These are phyloP conservation scores for Bruguiera gymnorhiza DNA, from an alignment of 345 rosid genomes.

Conservation along the genomic window DNA sequence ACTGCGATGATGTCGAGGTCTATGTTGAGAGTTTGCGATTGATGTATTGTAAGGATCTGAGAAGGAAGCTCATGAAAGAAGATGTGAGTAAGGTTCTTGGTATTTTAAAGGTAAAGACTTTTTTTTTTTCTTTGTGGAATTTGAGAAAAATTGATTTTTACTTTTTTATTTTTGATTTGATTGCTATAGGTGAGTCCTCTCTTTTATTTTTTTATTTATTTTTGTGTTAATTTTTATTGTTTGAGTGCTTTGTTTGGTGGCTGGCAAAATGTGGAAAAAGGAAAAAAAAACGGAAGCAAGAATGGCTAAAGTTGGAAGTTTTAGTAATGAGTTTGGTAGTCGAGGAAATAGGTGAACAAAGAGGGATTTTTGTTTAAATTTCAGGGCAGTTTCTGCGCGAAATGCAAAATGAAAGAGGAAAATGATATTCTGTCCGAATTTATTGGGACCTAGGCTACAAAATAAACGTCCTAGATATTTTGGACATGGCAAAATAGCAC, in stretches of 20 bases:
- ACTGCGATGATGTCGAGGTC: conserved; percentile 96
- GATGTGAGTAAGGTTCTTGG: conserved; percentile 87
- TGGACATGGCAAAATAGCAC: no score
- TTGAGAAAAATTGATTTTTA: neutral
- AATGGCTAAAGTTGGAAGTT: neutral
- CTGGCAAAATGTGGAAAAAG: conserved; percentile 16
- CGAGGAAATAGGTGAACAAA: conserved; percentile 6
- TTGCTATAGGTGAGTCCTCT: no score
- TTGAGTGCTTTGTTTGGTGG: conserved; percentile 1
- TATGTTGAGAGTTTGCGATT: conserved; percentile 88
- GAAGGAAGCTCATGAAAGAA: conserved; percentile 88
- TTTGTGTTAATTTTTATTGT: neutral
- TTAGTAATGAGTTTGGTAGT: neutral
- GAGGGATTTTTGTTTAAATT: neutral
- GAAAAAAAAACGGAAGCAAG: neutral
- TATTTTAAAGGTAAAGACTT: conserved; percentile 67
- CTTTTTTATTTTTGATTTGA: neutral
- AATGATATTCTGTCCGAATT: no score
- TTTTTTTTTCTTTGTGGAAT: neutral
- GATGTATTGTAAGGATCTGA: conserved; percentile 91
- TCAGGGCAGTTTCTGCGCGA: no score
- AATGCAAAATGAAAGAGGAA: no score
- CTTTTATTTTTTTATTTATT: no score
- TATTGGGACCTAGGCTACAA: no score
- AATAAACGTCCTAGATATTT: no score